Percentiles rank a stretch among this genome's conserved stretches.
Evolutionary conservation across 208 protist genomes (phyloP).

Genomic region (Trypanosoma avium): DNA sequence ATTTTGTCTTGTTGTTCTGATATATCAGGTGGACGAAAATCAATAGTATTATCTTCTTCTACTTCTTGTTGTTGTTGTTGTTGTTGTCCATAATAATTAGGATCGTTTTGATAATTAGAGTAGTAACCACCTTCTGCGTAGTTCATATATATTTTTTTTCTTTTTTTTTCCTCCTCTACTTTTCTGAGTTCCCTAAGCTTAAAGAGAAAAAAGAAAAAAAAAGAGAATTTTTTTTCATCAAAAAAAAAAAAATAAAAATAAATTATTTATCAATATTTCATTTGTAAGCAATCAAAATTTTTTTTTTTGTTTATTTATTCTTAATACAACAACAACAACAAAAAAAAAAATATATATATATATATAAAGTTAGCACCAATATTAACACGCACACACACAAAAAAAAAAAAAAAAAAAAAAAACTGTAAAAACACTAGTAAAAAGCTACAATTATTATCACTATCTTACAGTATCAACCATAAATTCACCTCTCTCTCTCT

Average conservation of each 20-base stretch:
- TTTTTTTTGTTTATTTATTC: too few relatives aligned
- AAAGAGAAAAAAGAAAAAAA: background rate
- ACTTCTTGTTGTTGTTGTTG: slow-evolving; percentile 7
- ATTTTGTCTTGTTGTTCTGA: slow-evolving; percentile 77
- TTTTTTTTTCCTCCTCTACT: background rate
- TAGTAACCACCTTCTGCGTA: slow-evolving; percentile 15
- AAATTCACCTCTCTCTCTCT: too few relatives aligned
- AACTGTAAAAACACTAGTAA: too few relatives aligned
- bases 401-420: too few relatives aligned
- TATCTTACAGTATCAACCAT: too few relatives aligned
- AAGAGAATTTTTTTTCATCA: background rate
- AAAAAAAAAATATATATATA: background rate
- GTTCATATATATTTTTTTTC: slow-evolving; percentile 13
- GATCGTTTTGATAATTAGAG: background rate
- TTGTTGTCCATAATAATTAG: slow-evolving; percentile 19
- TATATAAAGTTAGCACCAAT: too few relatives aligned
- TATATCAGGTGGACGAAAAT: slow-evolving; percentile 55
- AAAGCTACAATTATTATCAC: too few relatives aligned
- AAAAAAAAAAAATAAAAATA: background rate
- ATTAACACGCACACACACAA: too few relatives aligned
- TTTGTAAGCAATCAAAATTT: background rate
- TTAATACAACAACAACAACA: background rate
- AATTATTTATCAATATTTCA: background rate
- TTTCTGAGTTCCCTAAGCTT: background rate
- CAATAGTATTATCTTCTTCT: slow-evolving; percentile 30